These are phyloP conservation scores for Xylaria intraflava DNA, from an alignment of 495 filamentous ascomycete species.

Conservation along the genomic window DNA sequence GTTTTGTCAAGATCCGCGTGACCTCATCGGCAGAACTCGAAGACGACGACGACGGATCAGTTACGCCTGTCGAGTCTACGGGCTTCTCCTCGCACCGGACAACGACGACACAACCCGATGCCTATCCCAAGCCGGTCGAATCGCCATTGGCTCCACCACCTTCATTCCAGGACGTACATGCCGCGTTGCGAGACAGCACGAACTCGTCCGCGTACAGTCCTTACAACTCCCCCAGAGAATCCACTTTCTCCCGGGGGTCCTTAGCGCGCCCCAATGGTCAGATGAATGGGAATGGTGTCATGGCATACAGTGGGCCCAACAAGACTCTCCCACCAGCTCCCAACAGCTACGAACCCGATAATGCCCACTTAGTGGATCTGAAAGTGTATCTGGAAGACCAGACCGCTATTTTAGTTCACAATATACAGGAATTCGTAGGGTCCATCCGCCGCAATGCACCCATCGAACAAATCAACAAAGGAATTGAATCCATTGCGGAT, in stretches of 20 bases:
- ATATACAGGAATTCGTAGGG: slow-evolving; percentile 73
- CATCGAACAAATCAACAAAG: slow-evolving; percentile 58
- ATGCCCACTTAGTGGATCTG: slow-evolving; percentile 61
- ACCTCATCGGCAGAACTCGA: slow-evolving; percentile 68
- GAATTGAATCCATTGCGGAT: slow-evolving; percentile 63
- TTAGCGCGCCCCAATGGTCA: slow-evolving; percentile 23
- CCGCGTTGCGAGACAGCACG: slow-evolving; percentile 33
- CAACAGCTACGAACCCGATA: slow-evolving; percentile 27
- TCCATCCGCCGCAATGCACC: slow-evolving; percentile 66
- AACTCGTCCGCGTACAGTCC: slow-evolving; percentile 53
- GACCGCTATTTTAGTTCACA: slow-evolving; percentile 70
- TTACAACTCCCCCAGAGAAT: slow-evolving; percentile 47
- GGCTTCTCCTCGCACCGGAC: slow-evolving; percentile 46
- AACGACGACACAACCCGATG: slow-evolving; percentile 30
- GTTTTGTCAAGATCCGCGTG: slow-evolving; percentile 73
- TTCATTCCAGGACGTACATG: slow-evolving; percentile 43
- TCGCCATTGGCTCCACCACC: slow-evolving; percentile 35
- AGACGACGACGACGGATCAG: slow-evolving; percentile 60
- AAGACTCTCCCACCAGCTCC: slow-evolving; percentile 31
- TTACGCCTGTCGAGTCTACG: slow-evolving; percentile 46
- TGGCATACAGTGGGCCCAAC: slow-evolving; percentile 28
- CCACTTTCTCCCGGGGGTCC: slow-evolving; percentile 8
- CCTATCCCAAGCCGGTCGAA: slow-evolving; percentile 18
- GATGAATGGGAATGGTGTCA: slow-evolving; percentile 21
- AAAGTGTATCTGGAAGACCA: slow-evolving; percentile 80